phyloP scores from a whole-genome alignment of 2,329 filamentous ascomycete species.

The Paracorniculantispora psalliotae region DNA sequence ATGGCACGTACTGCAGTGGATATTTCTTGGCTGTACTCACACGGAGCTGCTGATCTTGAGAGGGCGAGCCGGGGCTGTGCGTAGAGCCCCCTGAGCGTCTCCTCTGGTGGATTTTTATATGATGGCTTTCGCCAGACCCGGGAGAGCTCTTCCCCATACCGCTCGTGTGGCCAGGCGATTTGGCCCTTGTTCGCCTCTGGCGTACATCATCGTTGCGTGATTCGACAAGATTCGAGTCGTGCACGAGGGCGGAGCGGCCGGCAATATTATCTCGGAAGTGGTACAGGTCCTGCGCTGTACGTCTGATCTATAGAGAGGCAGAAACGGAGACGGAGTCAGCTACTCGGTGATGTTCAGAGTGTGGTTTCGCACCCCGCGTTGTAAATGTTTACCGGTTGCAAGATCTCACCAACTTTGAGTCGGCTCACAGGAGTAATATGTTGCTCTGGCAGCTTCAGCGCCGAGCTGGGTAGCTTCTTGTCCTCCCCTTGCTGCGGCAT shows the following conservation, averaged over 20 bases:
- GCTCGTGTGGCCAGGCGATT: not conserved
- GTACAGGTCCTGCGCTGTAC: constrained; percentile 10
- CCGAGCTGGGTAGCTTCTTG: not conserved
- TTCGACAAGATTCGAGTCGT: not conserved
- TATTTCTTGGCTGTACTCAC: not conserved
- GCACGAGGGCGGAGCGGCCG: constrained; percentile 11
- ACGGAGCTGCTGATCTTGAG: not conserved
- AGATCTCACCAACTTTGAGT: constrained; percentile 9
- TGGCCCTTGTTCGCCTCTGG: not conserved
- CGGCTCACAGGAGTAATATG: not conserved
- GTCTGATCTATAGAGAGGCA: not conserved
- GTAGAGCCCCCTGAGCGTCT: not conserved
- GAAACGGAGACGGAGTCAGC: not conserved
- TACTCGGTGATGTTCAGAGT: not conserved
- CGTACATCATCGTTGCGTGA: not conserved
- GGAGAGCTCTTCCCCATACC: not conserved
- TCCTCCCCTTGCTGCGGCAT: constrained; percentile 1
- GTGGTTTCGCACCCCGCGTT: not conserved
- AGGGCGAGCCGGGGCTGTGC: not conserved
- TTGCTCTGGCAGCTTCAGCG: not conserved
- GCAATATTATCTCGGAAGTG: constrained; percentile 5
- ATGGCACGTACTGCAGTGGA: not conserved
- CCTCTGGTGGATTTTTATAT: not conserved
- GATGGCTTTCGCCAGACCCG: not conserved
- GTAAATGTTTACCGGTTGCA: constrained; percentile 9